These are phyloP conservation scores for Xylaria sp. DNA, from an alignment of 2,329 filamentous ascomycete species.

Conservation along the genomic window DNA sequence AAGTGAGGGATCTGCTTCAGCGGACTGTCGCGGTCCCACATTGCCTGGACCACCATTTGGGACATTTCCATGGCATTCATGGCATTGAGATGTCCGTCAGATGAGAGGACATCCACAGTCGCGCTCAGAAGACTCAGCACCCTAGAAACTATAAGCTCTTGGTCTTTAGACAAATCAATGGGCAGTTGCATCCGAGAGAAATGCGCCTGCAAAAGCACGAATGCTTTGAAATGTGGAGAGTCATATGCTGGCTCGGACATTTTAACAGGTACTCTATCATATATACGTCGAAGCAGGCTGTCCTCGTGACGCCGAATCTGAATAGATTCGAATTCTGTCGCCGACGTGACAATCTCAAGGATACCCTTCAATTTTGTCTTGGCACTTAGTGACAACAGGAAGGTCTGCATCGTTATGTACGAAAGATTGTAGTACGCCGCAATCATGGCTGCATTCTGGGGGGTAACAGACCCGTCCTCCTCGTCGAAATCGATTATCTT, in stretches of 20 bases:
- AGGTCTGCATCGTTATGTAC: constrained; percentile 99
- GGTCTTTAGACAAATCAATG: constrained; percentile 94
- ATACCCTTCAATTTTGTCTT: constrained; percentile 97
- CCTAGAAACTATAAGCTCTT: constrained; percentile 87
- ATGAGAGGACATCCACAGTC: constrained; percentile 93
- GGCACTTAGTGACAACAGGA: constrained; percentile 87
- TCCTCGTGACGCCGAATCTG: constrained; percentile 96
- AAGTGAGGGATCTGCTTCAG: constrained; percentile 99
- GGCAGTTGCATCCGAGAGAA: constrained; percentile 98
- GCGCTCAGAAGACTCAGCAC: constrained; percentile 89
- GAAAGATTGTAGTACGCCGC: constrained; percentile 99
- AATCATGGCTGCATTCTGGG: constrained; percentile 97
- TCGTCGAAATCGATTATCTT: constrained; percentile 97
- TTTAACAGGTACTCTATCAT: constrained; percentile 94
- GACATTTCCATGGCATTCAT: constrained; percentile 99
- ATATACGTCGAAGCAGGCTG: constrained; percentile 86
- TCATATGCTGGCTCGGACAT: constrained; percentile 88
- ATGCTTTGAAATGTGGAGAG: constrained; percentile 98
- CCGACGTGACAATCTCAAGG: constrained; percentile 95
- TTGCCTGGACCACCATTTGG: constrained; percentile 98
- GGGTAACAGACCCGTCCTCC: constrained; percentile 88
- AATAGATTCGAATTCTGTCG: constrained; percentile 94
- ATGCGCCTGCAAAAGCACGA: constrained; percentile 96
- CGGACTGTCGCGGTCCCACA: constrained; percentile 98
- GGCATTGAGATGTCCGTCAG: constrained; percentile 94